Percentiles rank a stretch among this genome's conserved stretches.
Evolutionary conservation across 495 filamentous ascomycete species (phyloP).

Genomic region (Hypomontagnella monticulosa): DNA sequence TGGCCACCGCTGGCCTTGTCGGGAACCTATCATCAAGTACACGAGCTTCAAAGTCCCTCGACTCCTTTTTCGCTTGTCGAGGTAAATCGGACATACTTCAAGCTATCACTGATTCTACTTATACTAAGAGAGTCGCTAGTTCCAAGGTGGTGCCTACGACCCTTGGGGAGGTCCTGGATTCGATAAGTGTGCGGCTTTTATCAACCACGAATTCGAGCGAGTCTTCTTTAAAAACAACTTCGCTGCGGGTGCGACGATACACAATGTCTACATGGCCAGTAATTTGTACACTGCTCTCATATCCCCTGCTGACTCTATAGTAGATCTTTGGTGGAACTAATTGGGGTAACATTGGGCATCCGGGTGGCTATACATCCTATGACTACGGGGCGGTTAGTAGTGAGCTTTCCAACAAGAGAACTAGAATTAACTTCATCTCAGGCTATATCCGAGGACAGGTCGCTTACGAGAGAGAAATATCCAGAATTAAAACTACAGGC

Average conservation of each 20-base stretch:
- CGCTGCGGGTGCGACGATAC: conserved; percentile 56
- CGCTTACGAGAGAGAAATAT: conserved; percentile 79
- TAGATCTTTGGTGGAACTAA: conserved; percentile 77
- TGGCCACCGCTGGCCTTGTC: conserved; percentile 61
- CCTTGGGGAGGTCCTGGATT: conserved; percentile 78
- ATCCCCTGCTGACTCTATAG: conserved; percentile 23
- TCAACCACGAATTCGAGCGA: conserved; percentile 76
- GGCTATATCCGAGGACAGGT: conserved; percentile 69
- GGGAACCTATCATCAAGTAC: conserved; percentile 55
- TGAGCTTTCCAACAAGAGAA: not conserved
- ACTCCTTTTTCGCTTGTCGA: conserved; percentile 77
- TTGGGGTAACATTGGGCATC: conserved; percentile 82
- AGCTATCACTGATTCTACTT: not conserved
- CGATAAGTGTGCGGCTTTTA: conserved; percentile 67
- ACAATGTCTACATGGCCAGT: conserved; percentile 37
- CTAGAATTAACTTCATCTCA: not conserved
- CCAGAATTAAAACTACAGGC: conserved; percentile 78
- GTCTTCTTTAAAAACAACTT: conserved; percentile 85
- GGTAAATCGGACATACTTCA: not conserved
- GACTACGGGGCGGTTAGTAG: conserved; percentile 67
- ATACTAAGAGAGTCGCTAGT: conserved; percentile 43
- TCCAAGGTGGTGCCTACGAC: conserved; percentile 79
- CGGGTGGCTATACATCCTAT: conserved; percentile 77
- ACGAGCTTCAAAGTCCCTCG: conserved; percentile 66
- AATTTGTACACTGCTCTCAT: conserved; percentile 22